Conservation (phyloP, 192 early-diverging fungal species). For the Kappamyces sp. region DNA sequence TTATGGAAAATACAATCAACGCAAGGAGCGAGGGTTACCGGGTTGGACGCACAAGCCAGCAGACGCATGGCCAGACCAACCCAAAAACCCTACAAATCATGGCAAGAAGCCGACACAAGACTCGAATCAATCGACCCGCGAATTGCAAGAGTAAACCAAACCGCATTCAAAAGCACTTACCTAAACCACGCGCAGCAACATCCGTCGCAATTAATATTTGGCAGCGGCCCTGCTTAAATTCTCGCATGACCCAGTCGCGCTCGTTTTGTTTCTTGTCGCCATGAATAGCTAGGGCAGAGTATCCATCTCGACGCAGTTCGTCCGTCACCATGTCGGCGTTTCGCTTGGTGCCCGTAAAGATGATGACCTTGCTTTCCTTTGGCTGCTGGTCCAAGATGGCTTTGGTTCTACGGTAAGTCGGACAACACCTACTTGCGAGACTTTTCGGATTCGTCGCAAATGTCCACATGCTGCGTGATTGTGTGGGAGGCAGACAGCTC, state of each 20-base stretch:
- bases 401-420: not conserved
- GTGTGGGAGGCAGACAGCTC: conserved; percentile 90
- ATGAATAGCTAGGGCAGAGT: conserved; percentile 89
- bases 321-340: conserved; percentile 75
- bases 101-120: no score
- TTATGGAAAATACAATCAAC: no score
- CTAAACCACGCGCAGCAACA: conserved; percentile 92
- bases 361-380: conserved; percentile 40
- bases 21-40: no score
- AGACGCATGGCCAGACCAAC: no score
- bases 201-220: conserved; percentile 99
- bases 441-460: conserved; percentile 83
- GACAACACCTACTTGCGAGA: conserved; percentile 51
- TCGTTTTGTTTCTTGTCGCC: conserved; percentile 95
- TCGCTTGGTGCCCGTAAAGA: conserved; percentile 50
- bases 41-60: no score
- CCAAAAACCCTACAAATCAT: no score
- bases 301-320: conserved; percentile 83
- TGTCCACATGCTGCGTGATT: conserved; percentile 87
- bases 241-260: conserved; percentile 91
- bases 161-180: conserved; percentile 45
- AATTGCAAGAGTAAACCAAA: no score
- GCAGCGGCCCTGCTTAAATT: conserved; percentile 81
- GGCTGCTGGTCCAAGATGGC: conserved; percentile 2
- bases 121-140: no score